Percentiles rank a stretch among this genome's conserved stretches.
These are phyloP conservation scores for Batrachochytrium dendrobatidis DNA, from an alignment of 371 early-diverging fungal genomes.

Conservation along the genomic window DNA sequence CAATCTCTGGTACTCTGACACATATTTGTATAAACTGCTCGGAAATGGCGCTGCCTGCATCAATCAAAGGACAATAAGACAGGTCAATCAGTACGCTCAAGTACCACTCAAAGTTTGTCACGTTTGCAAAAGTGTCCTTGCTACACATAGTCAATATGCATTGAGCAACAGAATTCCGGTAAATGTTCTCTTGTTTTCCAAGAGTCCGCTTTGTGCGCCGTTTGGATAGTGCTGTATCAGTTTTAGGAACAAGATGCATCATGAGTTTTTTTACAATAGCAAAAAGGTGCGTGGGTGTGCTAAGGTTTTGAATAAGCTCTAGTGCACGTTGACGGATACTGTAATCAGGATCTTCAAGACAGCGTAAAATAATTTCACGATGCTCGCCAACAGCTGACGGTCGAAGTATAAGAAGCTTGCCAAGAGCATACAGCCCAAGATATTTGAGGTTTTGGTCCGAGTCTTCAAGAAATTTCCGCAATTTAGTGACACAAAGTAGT, in stretches of 20 bases:
- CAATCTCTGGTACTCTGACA: constrained; percentile 74
- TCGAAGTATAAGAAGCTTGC: constrained; percentile 67
- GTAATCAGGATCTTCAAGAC: constrained; percentile 86
- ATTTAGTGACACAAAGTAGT: constrained; percentile 72
- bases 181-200: constrained; percentile 48
- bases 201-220: not conserved
- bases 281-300: constrained; percentile 64
- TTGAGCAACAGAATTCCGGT: constrained; percentile 71
- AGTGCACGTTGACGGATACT: constrained; percentile 83
- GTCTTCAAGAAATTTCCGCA: constrained; percentile 78
- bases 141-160: constrained; percentile 77
- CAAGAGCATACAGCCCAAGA: constrained; percentile 80
- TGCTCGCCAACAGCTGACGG: constrained; percentile 80
- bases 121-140: constrained; percentile 69
- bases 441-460: constrained; percentile 92
- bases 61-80: constrained; percentile 58
- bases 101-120: constrained; percentile 95
- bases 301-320: constrained; percentile 79
- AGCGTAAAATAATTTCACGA: constrained; percentile 72
- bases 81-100: constrained; percentile 71
- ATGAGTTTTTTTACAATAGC: constrained; percentile 78
- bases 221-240: not conserved
- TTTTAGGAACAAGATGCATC: constrained; percentile 58
- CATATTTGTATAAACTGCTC: constrained; percentile 81
- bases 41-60: constrained; percentile 60